phyloP scores from a whole-genome alignment of 192 early-diverging fungal species.

The Pilaira anomala region DNA sequence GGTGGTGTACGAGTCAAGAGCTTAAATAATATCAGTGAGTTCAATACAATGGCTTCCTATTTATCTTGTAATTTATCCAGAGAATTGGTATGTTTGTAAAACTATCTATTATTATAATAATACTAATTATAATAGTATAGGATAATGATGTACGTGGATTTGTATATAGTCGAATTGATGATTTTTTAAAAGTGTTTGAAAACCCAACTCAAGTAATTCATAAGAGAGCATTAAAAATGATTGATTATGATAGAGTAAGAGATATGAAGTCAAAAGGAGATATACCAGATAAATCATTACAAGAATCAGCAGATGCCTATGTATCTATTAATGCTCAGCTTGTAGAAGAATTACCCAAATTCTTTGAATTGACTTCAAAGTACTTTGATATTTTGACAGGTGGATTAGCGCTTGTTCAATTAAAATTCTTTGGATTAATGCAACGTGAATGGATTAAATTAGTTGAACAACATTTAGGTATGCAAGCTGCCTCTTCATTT shows the following conservation, averaged over 20 bases:
- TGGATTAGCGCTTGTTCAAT: constrained; percentile 56
- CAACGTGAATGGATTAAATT: constrained; percentile 19
- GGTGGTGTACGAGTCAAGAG: constrained; percentile 18
- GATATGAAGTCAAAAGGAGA: constrained; percentile 61
- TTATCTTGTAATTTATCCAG: constrained; percentile 35
- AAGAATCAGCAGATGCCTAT: constrained; percentile 68
- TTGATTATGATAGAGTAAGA: constrained; percentile 72
- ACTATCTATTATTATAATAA: neutral
- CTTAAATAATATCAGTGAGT: constrained; percentile 26
- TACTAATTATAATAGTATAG: constrained; percentile 2
- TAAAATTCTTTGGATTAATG: constrained; percentile 51
- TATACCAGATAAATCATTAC: constrained; percentile 61
- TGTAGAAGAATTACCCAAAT: constrained; percentile 67
- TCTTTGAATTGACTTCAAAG: constrained; percentile 53
- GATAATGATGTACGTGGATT: constrained; percentile 15
- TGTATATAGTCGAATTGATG: constrained; percentile 37
- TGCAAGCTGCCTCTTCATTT: neutral
- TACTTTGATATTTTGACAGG: constrained; percentile 61
- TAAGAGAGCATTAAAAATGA: constrained; percentile 67
- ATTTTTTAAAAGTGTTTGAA: constrained; percentile 49
- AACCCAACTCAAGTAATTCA: constrained; percentile 68
- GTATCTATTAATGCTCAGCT: constrained; percentile 69
- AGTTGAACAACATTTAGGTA: constrained; percentile 6
- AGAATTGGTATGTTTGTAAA: constrained; percentile 26
- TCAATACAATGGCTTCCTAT: constrained; percentile 29